Base-by-base conservation (phyloP, 345 rosid genomes). In the Populus simonii region DNA sequence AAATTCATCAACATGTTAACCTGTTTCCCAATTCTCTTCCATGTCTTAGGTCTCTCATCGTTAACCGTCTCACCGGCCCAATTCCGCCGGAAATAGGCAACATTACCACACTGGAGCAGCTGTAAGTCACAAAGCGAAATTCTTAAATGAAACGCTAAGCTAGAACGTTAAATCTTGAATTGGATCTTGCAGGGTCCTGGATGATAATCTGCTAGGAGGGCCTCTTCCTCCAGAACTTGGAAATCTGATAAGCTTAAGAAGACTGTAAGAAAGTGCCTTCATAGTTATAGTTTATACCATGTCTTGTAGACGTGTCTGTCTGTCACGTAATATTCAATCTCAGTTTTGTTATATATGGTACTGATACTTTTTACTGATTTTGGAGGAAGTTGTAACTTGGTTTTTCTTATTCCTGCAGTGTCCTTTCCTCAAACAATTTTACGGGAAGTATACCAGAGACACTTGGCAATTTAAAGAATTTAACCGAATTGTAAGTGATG, bases 391-490 rank as follows among this genome's bases (percentile, higher is more conserved):
- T 11, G 20, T 33, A 31, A 66, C 9, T 47, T n/a, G 20, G 25
- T 12, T 10, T 43, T 43, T 43, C 15, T 25, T 29, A 0, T 23
- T 29, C 38, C 8, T 80, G 80, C 86, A 95, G 98, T 35, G 82
- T 80, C 62, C 90, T 93, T 49, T 89, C 97, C 66, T 79, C 91
- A 16, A 95, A 95, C 88, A 93, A 91, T 72, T 86, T 95, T 65
- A 88, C 88, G 0, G 97, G 97, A 74, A 71, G 39, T 22, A 89
- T 95, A 83, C 99, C 99, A 6, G 88, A 87, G 59, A 81, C 93
- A 41, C 89, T 89, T 61, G 83, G 86, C 70, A 80, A 88, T 35
- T 83, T 95, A 80, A 89, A 68, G 85, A 92, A 82, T 86, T 83
- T 95, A 81, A 83, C 83, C 51, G 89, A 89, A 59, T 87, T 93